Conservation (phyloP, 192 early-diverging fungal genomes). For the Backusella westeae region DNA sequence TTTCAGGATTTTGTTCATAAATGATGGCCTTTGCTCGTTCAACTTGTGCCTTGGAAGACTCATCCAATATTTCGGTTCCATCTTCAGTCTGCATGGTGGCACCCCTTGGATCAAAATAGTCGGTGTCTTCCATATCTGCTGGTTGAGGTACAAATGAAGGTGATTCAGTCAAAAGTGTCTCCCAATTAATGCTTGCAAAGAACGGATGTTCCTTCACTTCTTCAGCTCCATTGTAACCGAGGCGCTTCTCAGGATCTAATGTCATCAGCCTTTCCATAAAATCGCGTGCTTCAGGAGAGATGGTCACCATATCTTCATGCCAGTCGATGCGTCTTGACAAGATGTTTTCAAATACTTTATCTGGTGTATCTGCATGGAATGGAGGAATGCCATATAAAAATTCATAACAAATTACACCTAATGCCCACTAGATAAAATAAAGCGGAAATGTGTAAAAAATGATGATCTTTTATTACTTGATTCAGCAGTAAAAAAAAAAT, state of each 20-base stretch:
- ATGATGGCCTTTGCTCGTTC: slow-evolving; percentile 32
- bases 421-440: slow-evolving; percentile 65
- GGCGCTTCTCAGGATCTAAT: slow-evolving; percentile 55
- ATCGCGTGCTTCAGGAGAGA: slow-evolving; percentile 74
- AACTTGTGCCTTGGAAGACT: slow-evolving; percentile 35
- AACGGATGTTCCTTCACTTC: slow-evolving; percentile 79
- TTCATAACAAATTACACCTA: slow-evolving; percentile 87
- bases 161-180: slow-evolving; percentile 48
- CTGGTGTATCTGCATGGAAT: slow-evolving; percentile 76
- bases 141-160: slow-evolving; percentile 85
- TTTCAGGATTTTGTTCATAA: slow-evolving; percentile 21
- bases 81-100: slow-evolving; percentile 54
- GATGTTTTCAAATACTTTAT: slow-evolving; percentile 85
- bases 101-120: slow-evolving; percentile 92
- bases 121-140: slow-evolving; percentile 78
- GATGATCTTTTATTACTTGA: slow-evolving; percentile 1
- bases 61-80: slow-evolving; percentile 9
- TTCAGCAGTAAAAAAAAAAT: not conserved
- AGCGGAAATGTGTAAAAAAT: not conserved
- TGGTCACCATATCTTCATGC: slow-evolving; percentile 67
- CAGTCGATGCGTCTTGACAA: slow-evolving; percentile 75
- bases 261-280: slow-evolving; percentile 80
- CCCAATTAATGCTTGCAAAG: slow-evolving; percentile 77
- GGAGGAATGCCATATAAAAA: slow-evolving; percentile 83
- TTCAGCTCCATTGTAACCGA: slow-evolving; percentile 70